phyloP scores from a whole-genome alignment of 2,329 filamentous ascomycete genomes.

The Colletotrichum endophyticum region DNA sequence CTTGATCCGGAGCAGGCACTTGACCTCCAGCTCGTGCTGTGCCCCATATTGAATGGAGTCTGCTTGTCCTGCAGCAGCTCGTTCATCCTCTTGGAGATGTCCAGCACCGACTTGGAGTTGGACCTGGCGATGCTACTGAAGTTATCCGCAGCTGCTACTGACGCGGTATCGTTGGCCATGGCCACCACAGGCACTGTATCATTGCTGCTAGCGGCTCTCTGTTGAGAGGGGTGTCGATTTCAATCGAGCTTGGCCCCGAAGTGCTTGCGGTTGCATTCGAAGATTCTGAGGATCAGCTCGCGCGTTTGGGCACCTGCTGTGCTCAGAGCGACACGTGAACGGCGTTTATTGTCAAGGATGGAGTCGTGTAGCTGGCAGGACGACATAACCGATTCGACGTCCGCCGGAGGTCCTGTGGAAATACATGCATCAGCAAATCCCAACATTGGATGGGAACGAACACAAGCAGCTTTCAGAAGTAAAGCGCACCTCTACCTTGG shows the following conservation, averaged over 20 bases:
- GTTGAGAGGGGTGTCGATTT: neutral
- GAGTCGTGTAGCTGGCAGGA: fast-evolving
- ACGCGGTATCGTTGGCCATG: too few species aligned
- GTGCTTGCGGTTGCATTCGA: neutral
- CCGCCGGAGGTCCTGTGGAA: neutral
- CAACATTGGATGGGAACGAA: neutral
- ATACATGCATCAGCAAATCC: fast-evolving
- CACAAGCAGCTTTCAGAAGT: neutral
- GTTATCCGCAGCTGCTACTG: too few species aligned
- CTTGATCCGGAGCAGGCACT: neutral
- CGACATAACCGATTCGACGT: neutral
- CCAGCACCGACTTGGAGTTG: neutral
- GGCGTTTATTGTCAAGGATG: neutral
- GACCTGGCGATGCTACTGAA: too few species aligned
- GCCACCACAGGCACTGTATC: too few species aligned
- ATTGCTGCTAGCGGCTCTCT: neutral
- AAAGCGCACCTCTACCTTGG: neutral
- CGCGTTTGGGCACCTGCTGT: fast-evolving
- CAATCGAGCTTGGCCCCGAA: neutral
- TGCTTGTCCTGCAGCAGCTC: neutral
- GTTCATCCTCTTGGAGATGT: neutral
- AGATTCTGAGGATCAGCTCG: fast-evolving
- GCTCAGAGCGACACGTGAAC: neutral
- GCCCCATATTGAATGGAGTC: neutral
- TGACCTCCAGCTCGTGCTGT: neutral